These are phyloP conservation scores for Candida saitoana DNA, from an alignment of 805 yeast species.

Conservation along the genomic window DNA sequence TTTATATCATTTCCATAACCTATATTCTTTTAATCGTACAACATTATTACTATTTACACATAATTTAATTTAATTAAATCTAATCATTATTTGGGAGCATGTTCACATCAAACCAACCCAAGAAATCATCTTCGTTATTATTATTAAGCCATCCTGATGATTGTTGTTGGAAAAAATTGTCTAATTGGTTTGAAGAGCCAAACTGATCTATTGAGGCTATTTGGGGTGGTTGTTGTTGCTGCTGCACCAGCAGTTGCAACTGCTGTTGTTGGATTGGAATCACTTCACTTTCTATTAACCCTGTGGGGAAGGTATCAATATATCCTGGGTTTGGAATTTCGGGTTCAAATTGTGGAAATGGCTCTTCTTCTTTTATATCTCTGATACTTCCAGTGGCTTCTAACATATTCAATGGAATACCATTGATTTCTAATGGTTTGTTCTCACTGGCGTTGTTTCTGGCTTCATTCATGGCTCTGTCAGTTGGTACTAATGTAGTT, in stretches of 20 bases:
- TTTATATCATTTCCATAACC: background rate
- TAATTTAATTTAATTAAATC: background rate
- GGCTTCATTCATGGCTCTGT: slow-evolving; percentile 64
- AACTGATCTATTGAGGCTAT: slow-evolving; percentile 5
- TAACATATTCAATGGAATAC: slow-evolving; percentile 66
- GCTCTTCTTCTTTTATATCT: slow-evolving; percentile 7
- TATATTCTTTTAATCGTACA: background rate
- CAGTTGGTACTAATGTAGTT: slow-evolving; percentile 85
- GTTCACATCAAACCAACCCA: slow-evolving; percentile 91
- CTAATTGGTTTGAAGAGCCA: slow-evolving; percentile 33
- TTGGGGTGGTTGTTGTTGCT: slow-evolving; percentile 7
- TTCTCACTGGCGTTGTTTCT: slow-evolving; percentile 51
- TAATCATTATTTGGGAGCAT: slow-evolving; percentile 16
- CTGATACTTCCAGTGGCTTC: slow-evolving; percentile 74
- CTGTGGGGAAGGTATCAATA: slow-evolving; percentile 68
- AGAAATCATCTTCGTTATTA: slow-evolving; percentile 69
- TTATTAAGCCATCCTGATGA: slow-evolving; percentile 77
- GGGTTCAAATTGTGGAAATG: slow-evolving; percentile 1
- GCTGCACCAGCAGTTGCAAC: background rate
- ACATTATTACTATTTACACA: background rate
- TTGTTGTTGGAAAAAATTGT: slow-evolving; percentile 72
- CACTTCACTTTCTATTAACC: slow-evolving; percentile 1
- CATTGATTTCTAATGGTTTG: slow-evolving; percentile 58
- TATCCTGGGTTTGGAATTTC: slow-evolving; percentile 35
- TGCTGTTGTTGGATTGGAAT: background rate